Base-by-base conservation (phyloP, 2,329 filamentous ascomycete genomes). In the Apiospora sp. region DNA sequence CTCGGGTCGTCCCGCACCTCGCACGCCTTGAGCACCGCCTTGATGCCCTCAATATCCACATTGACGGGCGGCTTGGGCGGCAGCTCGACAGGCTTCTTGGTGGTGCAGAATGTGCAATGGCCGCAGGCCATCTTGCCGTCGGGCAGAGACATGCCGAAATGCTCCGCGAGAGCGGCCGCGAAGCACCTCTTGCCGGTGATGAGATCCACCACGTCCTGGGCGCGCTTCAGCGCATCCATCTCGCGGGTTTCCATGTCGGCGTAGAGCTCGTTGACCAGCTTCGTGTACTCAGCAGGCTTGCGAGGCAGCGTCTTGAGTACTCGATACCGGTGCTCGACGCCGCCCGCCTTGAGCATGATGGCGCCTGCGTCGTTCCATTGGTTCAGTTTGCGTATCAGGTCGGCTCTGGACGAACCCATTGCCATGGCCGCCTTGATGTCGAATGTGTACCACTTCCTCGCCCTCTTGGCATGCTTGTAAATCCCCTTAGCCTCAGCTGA, bases 141-240 rank as follows among this genome's bases (percentile, higher is more conserved):
- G 0, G 86, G 84, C 3, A 89, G 78, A 4, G 78, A 78, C 79
- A 90, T 90, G 30, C 89, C 89, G 73, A 92, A 91, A 75, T 92
- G 87, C 37, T 84, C 76, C 0, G 90, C 87, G 0, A 92, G 81
- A 0, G 84, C 80, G 1, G 81, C 80, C 0, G 89, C 86, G 72
- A 90, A 87, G 75, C 90, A 92, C 27, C 80, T 77, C 2, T 78
- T 75, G 0, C 82, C 84, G 0, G 89, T 91, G 72, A 92, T 82
- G 3, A 92, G 82, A n/a, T 84, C 78, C 34, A 87, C 82, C 4
- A 92, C 83, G 24, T 87, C 79, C 27, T 87, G 80, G 0, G 87
- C 85, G 0, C 89, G 85, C 0, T 80, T 77, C 3, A 92, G 78
- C 12, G 88, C 88, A 51, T 89, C 86, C n/a, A 81, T 75, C 75